Evolutionary conservation across 768 basidiomycete genomes (phyloP).

Genomic region (Mycena maculata): DNA sequence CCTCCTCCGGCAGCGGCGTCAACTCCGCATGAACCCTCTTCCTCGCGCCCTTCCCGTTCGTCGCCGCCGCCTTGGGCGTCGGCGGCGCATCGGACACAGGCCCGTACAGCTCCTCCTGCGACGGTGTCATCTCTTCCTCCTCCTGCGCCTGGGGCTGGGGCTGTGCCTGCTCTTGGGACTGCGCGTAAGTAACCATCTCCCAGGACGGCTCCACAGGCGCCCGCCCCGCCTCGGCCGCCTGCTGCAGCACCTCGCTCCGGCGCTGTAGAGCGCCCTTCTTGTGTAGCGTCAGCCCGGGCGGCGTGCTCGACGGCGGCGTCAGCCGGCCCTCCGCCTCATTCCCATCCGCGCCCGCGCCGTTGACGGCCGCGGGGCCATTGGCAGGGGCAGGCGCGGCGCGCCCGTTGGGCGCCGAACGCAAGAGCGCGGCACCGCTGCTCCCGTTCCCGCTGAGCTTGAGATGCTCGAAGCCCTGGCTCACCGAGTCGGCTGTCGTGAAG

Average conservation of each 20-base stretch:
- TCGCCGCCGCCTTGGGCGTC: not conserved
- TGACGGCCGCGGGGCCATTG: not conserved
- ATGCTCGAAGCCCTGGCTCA: constrained; percentile 39
- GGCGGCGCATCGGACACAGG: not conserved
- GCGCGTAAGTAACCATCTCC: constrained; percentile 64
- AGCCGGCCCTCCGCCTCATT: not conserved
- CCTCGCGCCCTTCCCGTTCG: constrained; percentile 41
- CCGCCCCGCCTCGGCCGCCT: constrained; percentile 56
- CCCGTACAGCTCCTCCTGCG: constrained; percentile 24
- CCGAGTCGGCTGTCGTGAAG: constrained; percentile 20
- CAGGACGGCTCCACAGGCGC: constrained; percentile 62
- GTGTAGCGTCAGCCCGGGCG: constrained; percentile 35
- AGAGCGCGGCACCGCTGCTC: not conserved
- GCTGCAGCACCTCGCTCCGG: constrained; percentile 58
- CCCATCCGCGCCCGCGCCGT: not conserved
- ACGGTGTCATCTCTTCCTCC: constrained; percentile 32
- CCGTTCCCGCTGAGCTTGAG: constrained; percentile 23
- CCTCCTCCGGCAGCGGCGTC: constrained; percentile 57
- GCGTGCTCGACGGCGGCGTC: constrained; percentile 31
- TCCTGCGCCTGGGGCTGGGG: constrained; percentile 35
- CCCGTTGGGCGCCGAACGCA: no score
- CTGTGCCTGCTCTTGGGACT: constrained; percentile 42
- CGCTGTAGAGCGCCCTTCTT: constrained; percentile 54
- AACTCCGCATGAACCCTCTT: constrained; percentile 59
- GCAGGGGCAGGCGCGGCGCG: not conserved